These are phyloP conservation scores for Limnanthes douglasii DNA, from an alignment of 345 rosid genomes.

Conservation along the genomic window DNA sequence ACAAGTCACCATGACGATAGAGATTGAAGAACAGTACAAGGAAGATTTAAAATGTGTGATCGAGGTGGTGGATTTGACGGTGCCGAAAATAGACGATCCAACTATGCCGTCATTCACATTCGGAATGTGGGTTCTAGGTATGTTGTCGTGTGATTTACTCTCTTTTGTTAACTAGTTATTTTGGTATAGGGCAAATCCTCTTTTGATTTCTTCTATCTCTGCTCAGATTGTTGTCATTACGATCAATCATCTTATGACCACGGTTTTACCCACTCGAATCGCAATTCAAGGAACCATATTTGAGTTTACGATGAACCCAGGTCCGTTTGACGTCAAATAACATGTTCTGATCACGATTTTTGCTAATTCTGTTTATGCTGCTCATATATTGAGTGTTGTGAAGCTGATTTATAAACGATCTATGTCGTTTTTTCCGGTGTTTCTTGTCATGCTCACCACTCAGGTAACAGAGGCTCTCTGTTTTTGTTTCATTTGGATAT, in stretches of 20 bases:
- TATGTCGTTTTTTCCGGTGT: slow-evolving; percentile 41
- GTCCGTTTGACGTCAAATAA: slow-evolving; percentile 71
- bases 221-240: slow-evolving; percentile 77
- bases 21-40: slow-evolving; percentile 9
- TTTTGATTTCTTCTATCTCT: slow-evolving; percentile 29
- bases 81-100: slow-evolving; percentile 71
- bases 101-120: slow-evolving; percentile 49
- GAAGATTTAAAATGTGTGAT: slow-evolving; percentile 31
- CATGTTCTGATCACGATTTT: slow-evolving; percentile 81
- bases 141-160: slow-evolving; percentile 36
- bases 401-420: slow-evolving; percentile 43
- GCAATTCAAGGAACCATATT: slow-evolving; percentile 30
- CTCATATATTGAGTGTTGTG: slow-evolving; percentile 57
- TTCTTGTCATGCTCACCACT: slow-evolving; percentile 59
- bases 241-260: slow-evolving; percentile 55
- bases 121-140: slow-evolving; percentile 72
- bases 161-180: slow-evolving; percentile 77
- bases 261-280: slow-evolving; percentile 18
- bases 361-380: slow-evolving; percentile 60
- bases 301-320: slow-evolving; percentile 57
- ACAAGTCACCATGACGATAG: slow-evolving; percentile 22
- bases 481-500: no score
- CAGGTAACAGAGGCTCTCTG: no score
- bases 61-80: slow-evolving; percentile 62
- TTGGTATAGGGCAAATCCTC: slow-evolving; percentile 54